Evolutionary conservation across 2,329 filamentous ascomycete genomes (phyloP).

Genomic region (Diaporthe amygdali): DNA sequence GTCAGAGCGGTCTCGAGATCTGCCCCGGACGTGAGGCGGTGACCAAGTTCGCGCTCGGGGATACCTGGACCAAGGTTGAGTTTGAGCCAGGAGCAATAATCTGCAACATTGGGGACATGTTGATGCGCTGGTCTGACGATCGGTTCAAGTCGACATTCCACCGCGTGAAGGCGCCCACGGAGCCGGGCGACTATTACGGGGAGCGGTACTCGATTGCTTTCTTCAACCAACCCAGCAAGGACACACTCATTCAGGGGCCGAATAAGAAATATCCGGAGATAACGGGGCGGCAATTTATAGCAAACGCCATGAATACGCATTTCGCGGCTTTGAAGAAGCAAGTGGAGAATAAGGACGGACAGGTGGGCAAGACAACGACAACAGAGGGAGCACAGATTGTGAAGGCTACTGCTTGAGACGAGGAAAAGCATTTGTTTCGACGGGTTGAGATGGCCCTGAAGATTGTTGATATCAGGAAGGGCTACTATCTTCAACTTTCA

Average conservation of each 20-base stretch:
- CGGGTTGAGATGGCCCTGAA: too few species aligned
- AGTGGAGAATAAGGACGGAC: neutral
- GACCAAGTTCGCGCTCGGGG: slow-evolving; percentile 58
- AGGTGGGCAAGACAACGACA: neutral
- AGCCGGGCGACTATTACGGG: slow-evolving; percentile 52
- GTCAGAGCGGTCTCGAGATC: slow-evolving; percentile 61
- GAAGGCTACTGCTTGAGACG: neutral
- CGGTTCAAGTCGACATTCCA: slow-evolving; percentile 66
- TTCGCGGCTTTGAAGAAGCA: slow-evolving; percentile 43
- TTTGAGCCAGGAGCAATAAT: slow-evolving; percentile 54
- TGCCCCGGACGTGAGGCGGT: slow-evolving; percentile 61
- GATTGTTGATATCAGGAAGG: too few species aligned
- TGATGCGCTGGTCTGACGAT: slow-evolving; percentile 66
- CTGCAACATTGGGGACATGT: slow-evolving; percentile 62
- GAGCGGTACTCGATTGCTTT: slow-evolving; percentile 63
- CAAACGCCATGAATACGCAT: slow-evolving; percentile 58
- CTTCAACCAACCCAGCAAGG: slow-evolving; percentile 63
- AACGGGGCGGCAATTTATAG: slow-evolving; percentile 61
- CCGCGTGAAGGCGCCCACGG: slow-evolving; percentile 43
- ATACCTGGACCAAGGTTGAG: slow-evolving; percentile 61
- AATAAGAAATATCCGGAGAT: slow-evolving; percentile 59
- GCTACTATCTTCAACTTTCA: too few species aligned
- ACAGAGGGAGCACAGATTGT: neutral
- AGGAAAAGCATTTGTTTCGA: too few species aligned
- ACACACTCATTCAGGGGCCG: slow-evolving; percentile 58